A percentile compares a stretch with the other conserved stretches of the same genome.
Evolutionary conservation across 257 asterid species (phyloP).

Genomic region (Solanum peruvianum): DNA sequence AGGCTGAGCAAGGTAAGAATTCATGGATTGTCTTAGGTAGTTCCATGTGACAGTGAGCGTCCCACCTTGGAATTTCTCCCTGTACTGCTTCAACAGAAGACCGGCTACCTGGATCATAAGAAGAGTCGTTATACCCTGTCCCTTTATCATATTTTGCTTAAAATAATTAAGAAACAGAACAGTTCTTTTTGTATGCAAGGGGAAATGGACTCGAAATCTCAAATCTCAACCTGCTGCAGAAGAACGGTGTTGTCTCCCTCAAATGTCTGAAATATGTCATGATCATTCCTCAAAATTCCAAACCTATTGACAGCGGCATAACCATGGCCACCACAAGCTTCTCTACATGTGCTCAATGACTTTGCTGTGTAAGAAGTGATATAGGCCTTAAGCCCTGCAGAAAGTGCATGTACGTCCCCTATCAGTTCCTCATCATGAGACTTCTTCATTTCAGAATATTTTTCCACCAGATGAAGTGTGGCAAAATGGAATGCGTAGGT

Average conservation of each 20-base stretch:
- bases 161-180: background rate
- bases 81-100: slow-evolving; percentile 78
- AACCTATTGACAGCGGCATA: slow-evolving; percentile 95
- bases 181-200: background rate
- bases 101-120: slow-evolving; percentile 66
- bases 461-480: slow-evolving; percentile 54
- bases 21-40: slow-evolving; percentile 91
- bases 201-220: background rate
- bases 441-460: slow-evolving; percentile 77
- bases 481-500: slow-evolving; percentile 90
- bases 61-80: slow-evolving; percentile 80
- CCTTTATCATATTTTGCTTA: background rate
- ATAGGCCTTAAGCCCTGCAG: slow-evolving; percentile 95
- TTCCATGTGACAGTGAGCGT: slow-evolving; percentile 82
- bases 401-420: slow-evolving; percentile 85
- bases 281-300: slow-evolving; percentile 95
- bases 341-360: slow-evolving; percentile 83
- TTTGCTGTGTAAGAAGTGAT: slow-evolving; percentile 78
- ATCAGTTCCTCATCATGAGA: slow-evolving; percentile 62
- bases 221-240: slow-evolving; percentile 61
- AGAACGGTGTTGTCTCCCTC: slow-evolving; percentile 99
- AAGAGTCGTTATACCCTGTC: background rate
- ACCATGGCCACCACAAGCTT: slow-evolving; percentile 98
- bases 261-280: slow-evolving; percentile 93
- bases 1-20: slow-evolving; percentile 80